A percentile compares a stretch with the other conserved stretches of the same genome.
Evolutionary conservation across 768 basidiomycete species (phyloP).

Genomic region (Collybiopsis confluens): DNA sequence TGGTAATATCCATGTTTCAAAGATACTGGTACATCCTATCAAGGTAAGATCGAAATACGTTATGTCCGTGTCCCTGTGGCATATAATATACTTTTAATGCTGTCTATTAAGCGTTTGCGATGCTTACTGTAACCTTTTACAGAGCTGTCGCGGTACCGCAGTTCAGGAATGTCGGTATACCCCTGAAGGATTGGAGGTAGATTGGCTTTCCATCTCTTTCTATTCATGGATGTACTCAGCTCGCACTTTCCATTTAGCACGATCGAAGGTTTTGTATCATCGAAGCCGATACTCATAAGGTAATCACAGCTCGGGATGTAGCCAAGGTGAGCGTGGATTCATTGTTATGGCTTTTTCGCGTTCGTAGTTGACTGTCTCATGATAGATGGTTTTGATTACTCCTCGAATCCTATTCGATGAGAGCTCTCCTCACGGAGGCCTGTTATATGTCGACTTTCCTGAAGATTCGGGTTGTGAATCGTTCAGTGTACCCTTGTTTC

Average conservation of each 20-base stretch:
- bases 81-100: too few species aligned
- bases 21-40: constrained; percentile 64
- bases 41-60: constrained; percentile 36
- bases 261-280: constrained; percentile 73
- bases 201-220: too few species aligned
- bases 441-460: constrained; percentile 57
- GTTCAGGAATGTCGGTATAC: constrained; percentile 54
- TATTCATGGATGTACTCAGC: background rate
- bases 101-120: background rate
- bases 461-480: constrained; percentile 49
- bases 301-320: constrained; percentile 67
- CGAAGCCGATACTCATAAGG: constrained; percentile 43
- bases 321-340: too few species aligned
- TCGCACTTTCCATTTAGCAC: constrained; percentile 19
- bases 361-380: background rate
- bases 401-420: constrained; percentile 49
- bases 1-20: constrained; percentile 45
- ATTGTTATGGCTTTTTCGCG: background rate
- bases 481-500: constrained; percentile 58
- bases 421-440: constrained; percentile 39
- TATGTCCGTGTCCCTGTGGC: too few species aligned
- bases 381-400: constrained; percentile 63
- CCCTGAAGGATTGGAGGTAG: constrained; percentile 61
- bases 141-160: constrained; percentile 74
- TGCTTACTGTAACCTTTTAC: background rate